These are phyloP conservation scores for Rhynchospora tenuis DNA, from an alignment of 176 grass and related monocot genomes.

Conservation along the genomic window DNA sequence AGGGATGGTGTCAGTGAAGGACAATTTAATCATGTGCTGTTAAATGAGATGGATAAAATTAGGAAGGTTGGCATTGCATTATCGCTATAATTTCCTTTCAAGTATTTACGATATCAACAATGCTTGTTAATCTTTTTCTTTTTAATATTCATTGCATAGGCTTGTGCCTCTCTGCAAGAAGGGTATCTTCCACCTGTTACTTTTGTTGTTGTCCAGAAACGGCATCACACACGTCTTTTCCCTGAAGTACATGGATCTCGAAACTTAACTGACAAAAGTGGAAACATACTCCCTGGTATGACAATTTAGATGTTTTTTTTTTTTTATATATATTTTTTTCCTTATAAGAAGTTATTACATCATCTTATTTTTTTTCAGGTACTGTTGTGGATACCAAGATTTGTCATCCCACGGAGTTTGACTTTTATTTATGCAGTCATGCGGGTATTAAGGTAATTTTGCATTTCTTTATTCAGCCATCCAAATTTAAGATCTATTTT, in stretches of 20 bases:
- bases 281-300: conserved; percentile 79
- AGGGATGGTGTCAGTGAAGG: conserved; percentile 89
- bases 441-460: conserved; percentile 71
- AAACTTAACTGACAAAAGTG: conserved; percentile 58
- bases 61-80: conserved; percentile 36
- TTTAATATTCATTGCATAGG: conserved; percentile 33
- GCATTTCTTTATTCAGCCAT: too few relatives aligned
- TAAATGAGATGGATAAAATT: conserved; percentile 67
- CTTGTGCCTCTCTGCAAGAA: conserved; percentile 59
- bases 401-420: conserved; percentile 83
- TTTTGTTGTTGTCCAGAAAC: conserved; percentile 83
- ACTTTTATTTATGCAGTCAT: conserved; percentile 94
- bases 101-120: not conserved
- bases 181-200: conserved; percentile 60
- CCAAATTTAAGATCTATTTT: too few relatives aligned
- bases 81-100: not conserved
- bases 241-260: conserved; percentile 50
- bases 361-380: conserved; percentile 32
- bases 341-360: not conserved
- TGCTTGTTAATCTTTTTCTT: not conserved
- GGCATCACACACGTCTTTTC: conserved; percentile 77
- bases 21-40: conserved; percentile 54
- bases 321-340: too few relatives aligned
- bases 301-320: not conserved
- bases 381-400: conserved; percentile 75